Base-by-base conservation (phyloP, 2,329 filamentous ascomycete species). In the Exophiala mesophila region DNA sequence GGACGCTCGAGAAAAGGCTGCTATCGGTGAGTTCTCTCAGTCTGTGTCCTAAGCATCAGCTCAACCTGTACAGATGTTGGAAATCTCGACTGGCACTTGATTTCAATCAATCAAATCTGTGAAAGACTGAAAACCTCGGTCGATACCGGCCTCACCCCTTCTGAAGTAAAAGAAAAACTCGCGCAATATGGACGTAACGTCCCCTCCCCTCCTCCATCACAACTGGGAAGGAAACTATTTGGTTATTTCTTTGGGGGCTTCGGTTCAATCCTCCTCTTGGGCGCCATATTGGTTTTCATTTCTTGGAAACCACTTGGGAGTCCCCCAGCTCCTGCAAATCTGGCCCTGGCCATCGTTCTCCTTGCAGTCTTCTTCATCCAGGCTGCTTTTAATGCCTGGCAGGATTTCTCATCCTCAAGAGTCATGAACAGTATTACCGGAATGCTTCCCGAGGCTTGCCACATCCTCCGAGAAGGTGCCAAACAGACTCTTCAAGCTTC, bases 381-480 rank as follows among this genome's bases (percentile, higher is more conserved):
- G 55, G 84, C 82, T 49, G 75, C 69, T 2, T 88, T 88, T 65
- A 81, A 81, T 56, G 75, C 76, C 56, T 83, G 74, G 69, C 78
- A 82, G 56, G 85, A 89, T 59, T 89, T 83, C 77, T 86, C 83
- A 2, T 84, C 82, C 0, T 83, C 77, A 1, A 70, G 80, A 4
- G 83, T 88, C 41, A 89, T 89, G 85, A 77, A 79, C 13, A 86
- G 82, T 0, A 89, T 89, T 59, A 85, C 81, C 35, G 82, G 76
- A 13, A 85, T 89, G 83, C 70, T 89, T n/a, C 85, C 85, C 0
- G 83, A 87, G 54, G 72, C 79, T 45, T 86, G 81, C 54, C 67
- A 80, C 18, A 71, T 84, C 5, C 63, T 83, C 5, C 76, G 84
- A 15, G 76, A 85, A 50, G 74, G 78, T 1, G 56, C 59, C 3